Percentiles rank a stretch among this genome's conserved stretches.
Evolutionary conservation across 345 rosid genomes (phyloP).

Genomic region (Litchi chinensis): DNA sequence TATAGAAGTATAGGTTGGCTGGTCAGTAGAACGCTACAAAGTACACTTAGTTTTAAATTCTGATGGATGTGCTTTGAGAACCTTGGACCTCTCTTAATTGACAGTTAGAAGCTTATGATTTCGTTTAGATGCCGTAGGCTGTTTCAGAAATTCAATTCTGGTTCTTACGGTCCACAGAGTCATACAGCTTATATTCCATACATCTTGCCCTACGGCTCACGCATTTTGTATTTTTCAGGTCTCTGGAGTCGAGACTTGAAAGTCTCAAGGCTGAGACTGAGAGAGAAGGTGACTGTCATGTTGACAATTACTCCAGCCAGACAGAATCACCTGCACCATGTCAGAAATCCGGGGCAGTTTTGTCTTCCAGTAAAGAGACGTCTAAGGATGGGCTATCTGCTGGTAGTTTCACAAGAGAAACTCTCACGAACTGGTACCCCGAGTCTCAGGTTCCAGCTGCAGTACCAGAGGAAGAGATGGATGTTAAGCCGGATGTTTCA

Average conservation of each 20-base stretch:
- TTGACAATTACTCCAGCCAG: conserved; percentile 59
- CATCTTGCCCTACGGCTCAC: background rate
- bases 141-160: background rate
- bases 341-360: conserved; percentile 53
- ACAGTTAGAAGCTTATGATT: background rate
- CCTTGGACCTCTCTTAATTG: background rate
- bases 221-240: conserved; percentile 42
- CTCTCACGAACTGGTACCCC: conserved; percentile 54
- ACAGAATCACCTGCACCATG: conserved; percentile 61
- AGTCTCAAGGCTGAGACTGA: conserved; percentile 70
- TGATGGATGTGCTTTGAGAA: background rate
- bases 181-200: conserved; percentile 1
- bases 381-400: conserved; percentile 74
- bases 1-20: background rate
- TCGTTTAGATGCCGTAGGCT: background rate
- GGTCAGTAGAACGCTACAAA: background rate
- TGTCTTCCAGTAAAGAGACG: conserved; percentile 59
- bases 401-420: conserved; percentile 77
- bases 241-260: conserved; percentile 76
- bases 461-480: conserved; percentile 36
- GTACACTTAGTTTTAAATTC: background rate
- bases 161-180: background rate
- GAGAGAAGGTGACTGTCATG: conserved; percentile 37
- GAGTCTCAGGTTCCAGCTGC: conserved; percentile 39
- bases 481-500: conserved; percentile 41